Conservation (phyloP, 148 eudicot genomes). For the Vaccinium darrowii region DNA sequence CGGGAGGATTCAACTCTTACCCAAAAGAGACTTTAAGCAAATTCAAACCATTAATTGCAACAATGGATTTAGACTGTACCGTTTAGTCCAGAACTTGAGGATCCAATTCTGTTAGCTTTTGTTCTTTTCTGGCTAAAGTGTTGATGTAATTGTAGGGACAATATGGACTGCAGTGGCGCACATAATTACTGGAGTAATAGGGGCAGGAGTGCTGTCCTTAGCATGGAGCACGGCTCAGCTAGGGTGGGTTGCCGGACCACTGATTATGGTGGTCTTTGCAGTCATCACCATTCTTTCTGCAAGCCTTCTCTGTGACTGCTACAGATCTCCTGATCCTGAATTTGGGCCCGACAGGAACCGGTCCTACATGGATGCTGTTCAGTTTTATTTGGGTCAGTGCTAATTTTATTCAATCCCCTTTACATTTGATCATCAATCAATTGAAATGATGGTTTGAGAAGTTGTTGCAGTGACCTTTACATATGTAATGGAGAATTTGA, state of each 20-base stretch:
- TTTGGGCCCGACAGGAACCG: slow-evolving; percentile 26
- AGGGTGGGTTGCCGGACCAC: slow-evolving; percentile 39
- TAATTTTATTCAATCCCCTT: not conserved
- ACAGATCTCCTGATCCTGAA: slow-evolving; percentile 35
- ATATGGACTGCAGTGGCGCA: slow-evolving; percentile 39
- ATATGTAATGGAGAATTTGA: not conserved
- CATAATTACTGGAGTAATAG: slow-evolving; percentile 37
- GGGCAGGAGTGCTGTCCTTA: slow-evolving; percentile 39
- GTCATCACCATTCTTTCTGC: slow-evolving; percentile 30
- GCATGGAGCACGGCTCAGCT: slow-evolving; percentile 46
- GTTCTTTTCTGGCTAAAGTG: not conserved
- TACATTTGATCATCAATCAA: not conserved
- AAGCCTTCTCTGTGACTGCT: slow-evolving; percentile 32
- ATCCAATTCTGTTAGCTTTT: not conserved
- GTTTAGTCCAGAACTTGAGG: too few relatives aligned
- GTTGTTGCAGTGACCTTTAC: not conserved
- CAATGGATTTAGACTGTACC: too few relatives aligned
- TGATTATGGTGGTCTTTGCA: slow-evolving; percentile 31
- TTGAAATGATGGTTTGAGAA: not conserved
- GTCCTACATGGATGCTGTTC: slow-evolving; percentile 31
- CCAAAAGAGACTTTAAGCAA: too few relatives aligned
- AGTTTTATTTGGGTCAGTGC: slow-evolving; percentile 25
- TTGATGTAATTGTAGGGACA: slow-evolving; percentile 19
- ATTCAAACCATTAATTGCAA: too few relatives aligned
- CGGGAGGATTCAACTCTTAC: too few relatives aligned